These are phyloP conservation scores for Colletotrichum sp. DNA, from an alignment of 2,329 filamentous ascomycete genomes.

Conservation along the genomic window DNA sequence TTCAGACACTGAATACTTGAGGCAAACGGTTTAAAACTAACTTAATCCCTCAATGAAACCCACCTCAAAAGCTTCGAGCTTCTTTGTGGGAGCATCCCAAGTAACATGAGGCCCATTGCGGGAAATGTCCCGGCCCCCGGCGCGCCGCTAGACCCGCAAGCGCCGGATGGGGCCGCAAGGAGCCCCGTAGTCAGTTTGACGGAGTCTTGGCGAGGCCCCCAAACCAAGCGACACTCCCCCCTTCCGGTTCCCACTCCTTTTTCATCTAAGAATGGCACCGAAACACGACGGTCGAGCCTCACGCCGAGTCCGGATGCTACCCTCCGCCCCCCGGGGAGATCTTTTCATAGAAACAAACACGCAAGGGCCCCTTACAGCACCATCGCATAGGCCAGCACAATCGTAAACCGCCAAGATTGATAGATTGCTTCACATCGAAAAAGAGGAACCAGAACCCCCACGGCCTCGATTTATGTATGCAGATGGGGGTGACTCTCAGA, in stretches of 20 bases:
- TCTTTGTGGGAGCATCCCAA: not conserved
- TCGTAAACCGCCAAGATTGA: slow-evolving; percentile 6
- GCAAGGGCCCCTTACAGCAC: not conserved
- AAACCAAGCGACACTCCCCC: not conserved
- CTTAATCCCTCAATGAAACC: rapidly evolving
- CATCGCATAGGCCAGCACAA: not conserved
- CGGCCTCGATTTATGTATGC: not conserved
- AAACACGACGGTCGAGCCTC: slow-evolving; percentile 2
- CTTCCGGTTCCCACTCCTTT: not conserved
- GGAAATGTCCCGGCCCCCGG: not conserved
- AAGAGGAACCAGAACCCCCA: not conserved
- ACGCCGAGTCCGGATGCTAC: not conserved
- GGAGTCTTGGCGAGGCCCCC: not conserved
- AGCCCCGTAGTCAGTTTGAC: not conserved
- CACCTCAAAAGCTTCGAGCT: not conserved
- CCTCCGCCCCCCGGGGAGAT: not conserved
- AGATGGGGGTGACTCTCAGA: not conserved
- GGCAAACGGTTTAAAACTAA: not conserved
- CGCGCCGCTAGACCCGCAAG: not conserved
- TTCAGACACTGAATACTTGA: not conserved
- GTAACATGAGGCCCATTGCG: not conserved
- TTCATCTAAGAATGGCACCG: slow-evolving; percentile 6
- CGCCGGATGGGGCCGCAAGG: not conserved
- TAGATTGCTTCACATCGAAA: not conserved
- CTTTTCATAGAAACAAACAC: slow-evolving; percentile 13